phyloP scores from a whole-genome alignment of 441 rosid species.

The Erodium chrysanthum region DNA sequence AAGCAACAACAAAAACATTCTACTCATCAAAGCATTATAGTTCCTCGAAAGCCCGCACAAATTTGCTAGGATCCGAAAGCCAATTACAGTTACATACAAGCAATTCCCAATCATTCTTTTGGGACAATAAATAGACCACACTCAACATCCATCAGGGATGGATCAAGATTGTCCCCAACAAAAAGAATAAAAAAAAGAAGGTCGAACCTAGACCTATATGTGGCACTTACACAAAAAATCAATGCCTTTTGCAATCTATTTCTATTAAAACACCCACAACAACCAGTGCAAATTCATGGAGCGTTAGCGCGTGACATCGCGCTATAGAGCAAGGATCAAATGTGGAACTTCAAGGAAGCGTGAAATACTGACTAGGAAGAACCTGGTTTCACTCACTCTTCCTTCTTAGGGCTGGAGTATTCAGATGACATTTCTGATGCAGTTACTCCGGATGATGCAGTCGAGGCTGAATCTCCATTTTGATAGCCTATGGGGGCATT shows the following conservation, averaged over 20 bases:
- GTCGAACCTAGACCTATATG: neutral
- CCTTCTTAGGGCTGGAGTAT: neutral
- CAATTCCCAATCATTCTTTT: neutral
- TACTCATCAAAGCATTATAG: neutral
- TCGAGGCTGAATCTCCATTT: slow-evolving; percentile 2
- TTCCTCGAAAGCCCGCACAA: neutral
- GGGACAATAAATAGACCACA: slow-evolving; percentile 4
- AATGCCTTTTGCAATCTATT: slow-evolving; percentile 4
- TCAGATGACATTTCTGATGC: neutral
- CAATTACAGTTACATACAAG: neutral
- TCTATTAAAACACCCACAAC: neutral
- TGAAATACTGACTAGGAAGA: neutral
- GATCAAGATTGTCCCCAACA: neutral
- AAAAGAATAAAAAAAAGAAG: neutral
- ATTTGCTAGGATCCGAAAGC: neutral
- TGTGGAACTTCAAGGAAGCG: no score
- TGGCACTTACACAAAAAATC: slow-evolving; percentile 7
- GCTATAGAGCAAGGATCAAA: no score
- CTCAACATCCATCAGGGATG: neutral
- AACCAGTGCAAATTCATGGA: neutral
- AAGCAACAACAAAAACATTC: no score
- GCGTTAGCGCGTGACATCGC: neutral
- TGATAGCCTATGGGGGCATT: slow-evolving; percentile 27
- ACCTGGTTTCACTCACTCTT: neutral
- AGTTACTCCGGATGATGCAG: slow-evolving; percentile 1